These are phyloP conservation scores for Rosa hybrid DNA, from an alignment of 331 rosid genomes.

Conservation along the genomic window DNA sequence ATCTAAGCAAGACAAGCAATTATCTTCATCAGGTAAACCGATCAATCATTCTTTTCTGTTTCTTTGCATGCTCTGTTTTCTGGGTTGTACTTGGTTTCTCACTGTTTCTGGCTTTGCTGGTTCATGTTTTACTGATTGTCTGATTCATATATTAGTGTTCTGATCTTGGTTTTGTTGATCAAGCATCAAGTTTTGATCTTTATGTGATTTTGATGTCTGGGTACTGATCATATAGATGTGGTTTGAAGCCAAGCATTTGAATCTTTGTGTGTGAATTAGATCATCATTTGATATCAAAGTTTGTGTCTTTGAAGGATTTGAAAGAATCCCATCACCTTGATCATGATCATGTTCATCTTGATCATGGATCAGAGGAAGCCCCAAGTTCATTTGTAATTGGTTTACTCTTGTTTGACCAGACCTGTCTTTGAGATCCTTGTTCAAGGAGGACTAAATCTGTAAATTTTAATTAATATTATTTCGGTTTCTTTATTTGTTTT, in stretches of 20 bases:
- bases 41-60: not conserved
- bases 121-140: slow-evolving; percentile 15
- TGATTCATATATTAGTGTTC: not conserved
- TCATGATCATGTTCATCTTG: slow-evolving; percentile 5
- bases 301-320: slow-evolving; percentile 6
- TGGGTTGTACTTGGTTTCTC: not conserved
- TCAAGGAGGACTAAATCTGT: not conserved
- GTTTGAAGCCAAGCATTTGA: not conserved
- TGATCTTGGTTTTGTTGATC: not conserved
- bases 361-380: not conserved
- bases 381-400: slow-evolving; percentile 14
- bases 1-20: slow-evolving; percentile 28
- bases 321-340: not conserved
- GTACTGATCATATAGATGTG: slow-evolving; percentile 3
- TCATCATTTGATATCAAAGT: slow-evolving; percentile 1
- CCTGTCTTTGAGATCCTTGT: not conserved
- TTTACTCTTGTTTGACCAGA: not conserved
- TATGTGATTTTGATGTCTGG: not conserved
- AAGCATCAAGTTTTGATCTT: slow-evolving; percentile 8
- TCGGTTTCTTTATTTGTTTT: not conserved
- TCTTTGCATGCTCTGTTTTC: not conserved
- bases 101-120: not conserved
- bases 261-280: not conserved
- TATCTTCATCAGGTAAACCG: slow-evolving; percentile 51
- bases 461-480: not conserved